These are phyloP conservation scores for Podospora pseudocomata DNA, from an alignment of 495 filamentous ascomycete genomes.

Conservation along the genomic window DNA sequence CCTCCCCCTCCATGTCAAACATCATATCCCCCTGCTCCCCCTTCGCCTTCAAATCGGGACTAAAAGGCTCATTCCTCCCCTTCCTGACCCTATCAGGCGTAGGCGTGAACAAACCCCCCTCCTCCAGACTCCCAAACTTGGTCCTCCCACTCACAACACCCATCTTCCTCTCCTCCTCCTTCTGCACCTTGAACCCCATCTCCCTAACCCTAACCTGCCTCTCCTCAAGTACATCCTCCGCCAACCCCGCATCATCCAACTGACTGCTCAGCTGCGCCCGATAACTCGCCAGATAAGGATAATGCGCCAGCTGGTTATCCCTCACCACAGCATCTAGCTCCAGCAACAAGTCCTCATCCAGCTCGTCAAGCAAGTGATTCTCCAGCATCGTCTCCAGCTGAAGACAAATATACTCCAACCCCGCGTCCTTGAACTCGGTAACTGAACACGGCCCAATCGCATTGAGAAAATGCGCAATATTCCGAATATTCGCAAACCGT, in stretches of 20 bases:
- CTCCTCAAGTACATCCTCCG: constrained; percentile 52
- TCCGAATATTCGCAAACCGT: constrained; percentile 82
- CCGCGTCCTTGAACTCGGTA: constrained; percentile 80
- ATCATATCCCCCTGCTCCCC: constrained; percentile 72
- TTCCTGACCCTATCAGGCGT: constrained; percentile 51
- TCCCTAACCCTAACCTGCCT: constrained; percentile 46
- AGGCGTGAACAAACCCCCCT: constrained; percentile 47
- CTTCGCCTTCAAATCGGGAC: constrained; percentile 61
- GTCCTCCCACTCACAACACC: constrained; percentile 41
- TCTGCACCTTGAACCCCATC: constrained; percentile 56
- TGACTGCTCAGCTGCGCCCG: constrained; percentile 66
- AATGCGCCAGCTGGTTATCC: constrained; percentile 72
- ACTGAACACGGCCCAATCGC: constrained; percentile 76
- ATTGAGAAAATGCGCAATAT: constrained; percentile 79
- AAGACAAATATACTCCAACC: constrained; percentile 85
- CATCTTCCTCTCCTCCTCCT: constrained; percentile 57
- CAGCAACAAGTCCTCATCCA: constrained; percentile 76
- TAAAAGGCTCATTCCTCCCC: constrained; percentile 46
- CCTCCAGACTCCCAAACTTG: constrained; percentile 55
- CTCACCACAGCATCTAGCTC: constrained; percentile 77
- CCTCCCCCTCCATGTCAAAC: constrained; percentile 88
- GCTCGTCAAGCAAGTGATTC: constrained; percentile 76
- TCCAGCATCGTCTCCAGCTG: constrained; percentile 87
- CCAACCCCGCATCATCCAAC: constrained; percentile 61
- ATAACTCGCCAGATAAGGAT: constrained; percentile 70